phyloP scores from a whole-genome alignment of 129 eudicot genomes.

The Calendula officinalis region DNA sequence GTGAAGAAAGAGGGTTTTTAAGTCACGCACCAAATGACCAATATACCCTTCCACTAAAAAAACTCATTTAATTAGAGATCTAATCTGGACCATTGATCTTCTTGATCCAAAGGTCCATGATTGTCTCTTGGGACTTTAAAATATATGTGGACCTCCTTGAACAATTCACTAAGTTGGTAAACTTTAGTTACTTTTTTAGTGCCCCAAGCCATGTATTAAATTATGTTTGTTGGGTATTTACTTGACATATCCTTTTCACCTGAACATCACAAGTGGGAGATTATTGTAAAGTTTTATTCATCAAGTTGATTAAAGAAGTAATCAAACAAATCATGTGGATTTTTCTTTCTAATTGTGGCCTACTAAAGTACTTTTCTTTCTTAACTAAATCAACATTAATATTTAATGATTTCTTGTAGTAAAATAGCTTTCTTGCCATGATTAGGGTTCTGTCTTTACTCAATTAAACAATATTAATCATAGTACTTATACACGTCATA shows the following conservation, averaged over 20 bases:
- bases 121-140: too few relatives aligned
- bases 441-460: conserved; percentile 27
- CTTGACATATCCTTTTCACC: conserved; percentile 40
- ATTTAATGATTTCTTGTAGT: conserved; percentile 17
- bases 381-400: not conserved
- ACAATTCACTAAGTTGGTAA: too few relatives aligned
- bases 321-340: conserved; percentile 26
- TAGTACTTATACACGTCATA: conserved; percentile 3
- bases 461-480: conserved; percentile 25
- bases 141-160: too few relatives aligned
- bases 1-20: too few relatives aligned
- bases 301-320: conserved; percentile 31
- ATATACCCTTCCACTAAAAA: too few relatives aligned
- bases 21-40: too few relatives aligned
- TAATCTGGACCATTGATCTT: too few relatives aligned
- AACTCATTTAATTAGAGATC: too few relatives aligned
- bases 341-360: conserved; percentile 26
- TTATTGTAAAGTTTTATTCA: conserved; percentile 13
- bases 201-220: not conserved
- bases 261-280: conserved; percentile 27
- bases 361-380: not conserved
- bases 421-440: conserved; percentile 38
- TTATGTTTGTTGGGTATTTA: conserved; percentile 27
- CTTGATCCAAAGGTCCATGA: too few relatives aligned
- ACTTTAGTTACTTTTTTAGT: too few relatives aligned